phyloP scores from a whole-genome alignment of 1,284 basidiomycete genomes.

The Tremellales sp. region DNA sequence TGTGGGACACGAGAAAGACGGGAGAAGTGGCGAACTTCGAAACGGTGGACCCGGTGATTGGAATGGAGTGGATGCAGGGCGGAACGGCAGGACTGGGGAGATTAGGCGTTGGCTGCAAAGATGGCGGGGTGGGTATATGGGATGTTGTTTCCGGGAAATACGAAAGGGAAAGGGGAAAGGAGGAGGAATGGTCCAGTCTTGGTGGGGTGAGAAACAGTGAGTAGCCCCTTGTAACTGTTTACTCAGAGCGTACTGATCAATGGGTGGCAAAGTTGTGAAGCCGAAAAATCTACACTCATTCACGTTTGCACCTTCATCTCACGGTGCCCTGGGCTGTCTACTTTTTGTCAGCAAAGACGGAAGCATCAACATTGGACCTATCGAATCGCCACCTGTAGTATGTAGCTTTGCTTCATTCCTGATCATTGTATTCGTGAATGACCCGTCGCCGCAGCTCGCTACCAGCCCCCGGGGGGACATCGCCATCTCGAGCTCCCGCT shows the following conservation, averaged over 20 bases:
- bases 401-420: slow-evolving; percentile 7
- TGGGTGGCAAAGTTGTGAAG: slow-evolving; percentile 29
- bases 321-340: slow-evolving; percentile 22
- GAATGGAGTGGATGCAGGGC: slow-evolving; percentile 33
- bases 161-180: slow-evolving; percentile 11
- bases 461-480: slow-evolving; percentile 28
- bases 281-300: slow-evolving; percentile 41
- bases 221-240: slow-evolving; percentile 5
- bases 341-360: slow-evolving; percentile 44
- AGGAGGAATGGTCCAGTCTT: slow-evolving; percentile 33
- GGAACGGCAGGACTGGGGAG: slow-evolving; percentile 8
- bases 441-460: slow-evolving; percentile 15
- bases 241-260: neutral
- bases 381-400: slow-evolving; percentile 27
- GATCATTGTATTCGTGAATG: neutral
- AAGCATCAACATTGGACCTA: slow-evolving; percentile 35
- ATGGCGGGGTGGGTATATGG: slow-evolving; percentile 42
- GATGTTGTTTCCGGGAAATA: slow-evolving; percentile 31
- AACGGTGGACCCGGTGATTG: too few species aligned
- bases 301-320: slow-evolving; percentile 24
- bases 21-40: slow-evolving; percentile 38
- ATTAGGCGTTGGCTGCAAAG: slow-evolving; percentile 41
- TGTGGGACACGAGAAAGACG: slow-evolving; percentile 43
- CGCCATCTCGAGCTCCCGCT: slow-evolving; percentile 14
- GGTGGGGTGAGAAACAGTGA: slow-evolving; percentile 36